phyloP scores from a whole-genome alignment of 2,329 filamentous ascomycete species.

The Colletotrichum tabaci region DNA sequence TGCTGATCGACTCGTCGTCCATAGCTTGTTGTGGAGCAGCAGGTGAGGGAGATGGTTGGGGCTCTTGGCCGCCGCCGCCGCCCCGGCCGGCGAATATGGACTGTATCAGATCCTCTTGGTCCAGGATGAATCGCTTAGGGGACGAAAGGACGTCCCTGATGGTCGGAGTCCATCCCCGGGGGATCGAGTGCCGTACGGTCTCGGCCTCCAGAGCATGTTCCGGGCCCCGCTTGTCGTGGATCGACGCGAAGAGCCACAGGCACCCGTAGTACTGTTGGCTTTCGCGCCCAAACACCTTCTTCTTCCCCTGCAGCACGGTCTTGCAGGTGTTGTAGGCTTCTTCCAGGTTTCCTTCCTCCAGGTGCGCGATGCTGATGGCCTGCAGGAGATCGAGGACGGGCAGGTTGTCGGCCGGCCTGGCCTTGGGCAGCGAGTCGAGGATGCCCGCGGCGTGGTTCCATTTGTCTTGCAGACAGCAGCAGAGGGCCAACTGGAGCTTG shows the following conservation, averaged over 20 bases:
- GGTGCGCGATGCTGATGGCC: slow-evolving; percentile 4
- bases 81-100: neutral
- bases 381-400: slow-evolving; percentile 11
- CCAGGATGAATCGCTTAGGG: slow-evolving; percentile 2
- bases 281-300: slow-evolving; percentile 1
- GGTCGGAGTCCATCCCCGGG: slow-evolving; percentile 1
- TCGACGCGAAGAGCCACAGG: slow-evolving; percentile 15
- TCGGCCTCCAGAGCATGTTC: slow-evolving; percentile 6
- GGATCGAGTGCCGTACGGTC: slow-evolving; percentile 4
- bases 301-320: slow-evolving; percentile 3
- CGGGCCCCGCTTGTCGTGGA: slow-evolving; percentile 12
- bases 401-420: slow-evolving; percentile 2
- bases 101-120: neutral
- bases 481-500: slow-evolving; percentile 14
- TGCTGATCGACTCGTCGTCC: neutral
- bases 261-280: slow-evolving; percentile 6
- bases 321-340: neutral
- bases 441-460: slow-evolving; percentile 12
- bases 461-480: slow-evolving; percentile 23
- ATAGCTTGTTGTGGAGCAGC: neutral
- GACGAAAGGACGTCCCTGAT: neutral
- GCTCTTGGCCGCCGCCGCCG: neutral
- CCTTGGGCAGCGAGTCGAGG: slow-evolving; percentile 2
- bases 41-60: neutral
- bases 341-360: neutral